phyloP scores from a whole-genome alignment of 108 stramenopile genomes.

The Skeletonema potamos region DNA sequence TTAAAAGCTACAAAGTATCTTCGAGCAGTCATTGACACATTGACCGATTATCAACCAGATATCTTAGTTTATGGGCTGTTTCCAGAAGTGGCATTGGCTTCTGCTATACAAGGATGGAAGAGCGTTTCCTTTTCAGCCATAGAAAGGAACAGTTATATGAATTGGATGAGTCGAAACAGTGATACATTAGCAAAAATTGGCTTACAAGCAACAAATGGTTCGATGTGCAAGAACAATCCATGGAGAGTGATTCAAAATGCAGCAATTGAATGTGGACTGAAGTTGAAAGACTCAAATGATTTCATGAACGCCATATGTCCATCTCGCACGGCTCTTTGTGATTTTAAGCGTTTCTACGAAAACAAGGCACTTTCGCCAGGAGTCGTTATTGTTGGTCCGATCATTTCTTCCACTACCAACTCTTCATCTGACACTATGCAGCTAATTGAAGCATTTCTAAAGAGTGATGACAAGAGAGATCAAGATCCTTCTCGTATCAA shows the following conservation, averaged over 20 bases:
- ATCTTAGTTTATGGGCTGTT: slow-evolving; percentile 27
- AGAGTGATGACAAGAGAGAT: not conserved
- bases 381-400: slow-evolving; percentile 14
- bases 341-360: slow-evolving; percentile 12
- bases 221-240: slow-evolving; percentile 6
- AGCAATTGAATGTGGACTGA: slow-evolving; percentile 21
- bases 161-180: slow-evolving; percentile 11
- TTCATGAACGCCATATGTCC: slow-evolving; percentile 7
- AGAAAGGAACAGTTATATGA: not conserved
- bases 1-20: slow-evolving; percentile 9
- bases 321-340: slow-evolving; percentile 10
- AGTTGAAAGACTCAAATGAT: not conserved
- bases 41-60: slow-evolving; percentile 19
- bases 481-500: slow-evolving; percentile 1
- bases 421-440: not conserved
- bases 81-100: slow-evolving; percentile 24
- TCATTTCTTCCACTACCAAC: slow-evolving; percentile 6
- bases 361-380: slow-evolving; percentile 1
- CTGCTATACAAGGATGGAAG: slow-evolving; percentile 21
- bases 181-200: not conserved
- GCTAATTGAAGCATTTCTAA: slow-evolving; percentile 7
- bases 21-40: slow-evolving; percentile 18
- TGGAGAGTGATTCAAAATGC: slow-evolving; percentile 21
- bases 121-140: slow-evolving; percentile 20
- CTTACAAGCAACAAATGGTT: not conserved